phyloP scores from a whole-genome alignment of 2,329 filamentous ascomycete genomes.

The Exophiala sideris region DNA sequence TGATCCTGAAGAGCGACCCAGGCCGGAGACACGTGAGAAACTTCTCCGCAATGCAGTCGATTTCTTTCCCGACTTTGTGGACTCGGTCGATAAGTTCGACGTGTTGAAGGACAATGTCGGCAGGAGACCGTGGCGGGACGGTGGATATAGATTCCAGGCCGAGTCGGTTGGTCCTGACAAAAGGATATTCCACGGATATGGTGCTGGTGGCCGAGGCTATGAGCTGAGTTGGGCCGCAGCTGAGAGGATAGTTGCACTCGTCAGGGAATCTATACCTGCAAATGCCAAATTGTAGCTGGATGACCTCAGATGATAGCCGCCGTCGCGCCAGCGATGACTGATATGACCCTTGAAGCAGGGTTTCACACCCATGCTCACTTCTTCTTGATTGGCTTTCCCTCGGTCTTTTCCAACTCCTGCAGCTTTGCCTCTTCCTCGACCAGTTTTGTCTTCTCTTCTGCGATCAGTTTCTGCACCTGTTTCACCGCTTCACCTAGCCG shows the following conservation, averaged over 20 bases:
- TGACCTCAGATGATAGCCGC: background rate
- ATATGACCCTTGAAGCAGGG: background rate
- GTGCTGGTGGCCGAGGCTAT: slow-evolving; percentile 59
- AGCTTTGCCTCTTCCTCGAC: slow-evolving; percentile 60
- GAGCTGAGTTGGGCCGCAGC: slow-evolving; percentile 62
- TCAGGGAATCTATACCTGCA: slow-evolving; percentile 3
- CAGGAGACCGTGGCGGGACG: slow-evolving; percentile 43
- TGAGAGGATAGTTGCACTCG: slow-evolving; percentile 24
- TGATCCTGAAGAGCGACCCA: slow-evolving; percentile 54
- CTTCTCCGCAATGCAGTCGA: slow-evolving; percentile 46
- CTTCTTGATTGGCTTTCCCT: slow-evolving; percentile 32
- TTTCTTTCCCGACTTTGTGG: slow-evolving; percentile 40
- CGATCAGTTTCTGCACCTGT: slow-evolving; percentile 59
- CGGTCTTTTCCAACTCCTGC: slow-evolving; percentile 48
- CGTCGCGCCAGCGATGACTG: background rate
- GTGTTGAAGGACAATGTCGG: slow-evolving; percentile 48
- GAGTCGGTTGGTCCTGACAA: slow-evolving; percentile 37
- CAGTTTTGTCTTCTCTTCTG: slow-evolving; percentile 62
- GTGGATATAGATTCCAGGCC: slow-evolving; percentile 52
- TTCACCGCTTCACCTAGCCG: slow-evolving; percentile 61
- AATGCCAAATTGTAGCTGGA: slow-evolving; percentile 3
- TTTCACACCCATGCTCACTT: slow-evolving; percentile 14
- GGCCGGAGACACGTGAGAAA: slow-evolving; percentile 43
- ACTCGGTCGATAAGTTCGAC: slow-evolving; percentile 37
- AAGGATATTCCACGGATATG: slow-evolving; percentile 55